Evolutionary conservation across 169 alveolate genomes (phyloP), one percentile per base, ranked within the genome.

Genomic region (Cytauxzoon felis): DNA sequence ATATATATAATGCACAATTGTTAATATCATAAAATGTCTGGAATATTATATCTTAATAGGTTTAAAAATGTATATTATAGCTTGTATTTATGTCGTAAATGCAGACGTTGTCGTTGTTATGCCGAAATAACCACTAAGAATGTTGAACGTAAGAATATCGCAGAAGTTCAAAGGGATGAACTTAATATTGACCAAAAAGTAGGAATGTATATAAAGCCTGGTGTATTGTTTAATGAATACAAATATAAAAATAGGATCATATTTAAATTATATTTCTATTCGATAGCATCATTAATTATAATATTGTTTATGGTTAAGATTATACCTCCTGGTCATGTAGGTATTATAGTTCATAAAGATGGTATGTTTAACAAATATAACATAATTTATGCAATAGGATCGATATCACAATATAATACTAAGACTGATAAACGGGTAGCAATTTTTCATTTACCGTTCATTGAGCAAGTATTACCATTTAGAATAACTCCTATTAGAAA

Each of bases 271-370:
- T 76, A 76, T 66, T 26, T 61, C 24, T 62, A 63, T n/a, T 65
- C 86, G 0, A 2, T 76, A 6, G 41, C 60, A 13, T 67, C 75
- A 7, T 56, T 76, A n/a, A 56, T 65, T 0, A 68, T 56, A 24
- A 33, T 56, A 8, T 9, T 76, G 11, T 24, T 40, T 8, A 59
- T 57, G 80, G 60, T 76, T 9, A 76, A 64, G 38, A 52, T 76
- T 3, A 59, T 76, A 1, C 86, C 86, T 6, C 81, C 83, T 2
- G 86, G 86, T 1, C 63, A 76, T 30, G 86, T 76, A 7, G 86
- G 86, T 3, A 21, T 76, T 4, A 51, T 76, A 5, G 78, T 51
- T n/a, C 40, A 75, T 2, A 52, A 52, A 11, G 61, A 64, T 29
- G 86, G 86, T 18, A n/a, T 7, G 29, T 16, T 16, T 52, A 13